Evolutionary conservation across 1,284 basidiomycete species (phyloP), one percentile per base, ranked within the genome.

Genomic region (Sporisorium scitamineum): DNA sequence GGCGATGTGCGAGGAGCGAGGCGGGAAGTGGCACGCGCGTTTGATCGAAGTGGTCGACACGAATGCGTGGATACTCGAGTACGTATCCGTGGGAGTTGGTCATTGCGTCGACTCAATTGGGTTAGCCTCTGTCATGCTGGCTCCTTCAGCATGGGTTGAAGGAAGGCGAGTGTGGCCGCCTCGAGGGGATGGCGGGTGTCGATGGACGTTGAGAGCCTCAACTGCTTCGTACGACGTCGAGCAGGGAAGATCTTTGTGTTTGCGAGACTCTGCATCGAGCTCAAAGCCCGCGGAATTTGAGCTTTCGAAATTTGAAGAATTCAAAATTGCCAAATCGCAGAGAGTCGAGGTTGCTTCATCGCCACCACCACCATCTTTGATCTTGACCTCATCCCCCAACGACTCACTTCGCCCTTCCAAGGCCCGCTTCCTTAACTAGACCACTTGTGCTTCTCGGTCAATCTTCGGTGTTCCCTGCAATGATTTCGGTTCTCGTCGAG

Each of bases 31-130:
- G 67, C 3, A 69, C 39, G 16, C 56, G 47, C 0, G 60, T 60
- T 31, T 70, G 73, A n/a, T 79, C 78, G 51, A 80, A 80, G 22
- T 71, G 68, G 56, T 82, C 80, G 26, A 82, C 79, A 14, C 80
- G 63, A 32, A 82, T 79, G 42, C 78, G 74, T 24, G 80, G 80
- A 63, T 82, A 82, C 62, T 80, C 80, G 66, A 71, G 63, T 6
- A 82, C 58, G 61, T 77, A 82, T 47, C 79, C 78, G 32, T 76
- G 69, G 9, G 74, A 71, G 56, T 76, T 76, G 61, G 74, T 76
- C 74, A 71, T 76, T 13, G 47, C 32, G 52, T 50, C 20, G 39
- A 13, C 24, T 32, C 16, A 24, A n/a, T 5, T 2, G 37, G 3
- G 20, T 37, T 16, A 14, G 20, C 7, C 13, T 9, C 9, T 1